phyloP scores from a whole-genome alignment of 1,284 basidiomycete species.

The Ceratobasidium sp. region DNA sequence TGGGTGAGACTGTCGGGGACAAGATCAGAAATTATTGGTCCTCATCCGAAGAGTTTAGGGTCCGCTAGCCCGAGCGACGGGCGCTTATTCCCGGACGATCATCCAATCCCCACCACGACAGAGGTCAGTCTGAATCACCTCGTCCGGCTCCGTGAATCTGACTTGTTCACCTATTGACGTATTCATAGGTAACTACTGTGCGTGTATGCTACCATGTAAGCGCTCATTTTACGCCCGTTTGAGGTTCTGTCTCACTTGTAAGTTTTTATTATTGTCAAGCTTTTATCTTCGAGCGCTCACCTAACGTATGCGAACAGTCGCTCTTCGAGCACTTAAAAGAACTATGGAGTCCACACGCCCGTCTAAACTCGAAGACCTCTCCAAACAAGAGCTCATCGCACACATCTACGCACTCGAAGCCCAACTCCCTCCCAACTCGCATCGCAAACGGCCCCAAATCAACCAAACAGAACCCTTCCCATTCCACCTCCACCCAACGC shows the following conservation, averaged over 20 bases:
- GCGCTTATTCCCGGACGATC: constrained; percentile 4
- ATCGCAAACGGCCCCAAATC: constrained; percentile 21
- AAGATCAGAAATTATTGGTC: constrained; percentile 24
- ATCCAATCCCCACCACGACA: constrained; percentile 22
- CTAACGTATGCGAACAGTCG: constrained; percentile 33
- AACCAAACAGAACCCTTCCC: constrained; percentile 59
- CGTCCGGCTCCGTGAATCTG: background rate
- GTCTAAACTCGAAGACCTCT: constrained; percentile 41
- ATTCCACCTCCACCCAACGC: constrained; percentile 76
- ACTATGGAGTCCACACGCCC: constrained; percentile 16
- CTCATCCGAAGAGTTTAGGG: constrained; percentile 4
- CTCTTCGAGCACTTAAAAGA: constrained; percentile 21
- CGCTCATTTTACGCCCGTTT: background rate
- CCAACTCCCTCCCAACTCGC: constrained; percentile 46
- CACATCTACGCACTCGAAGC: constrained; percentile 69
- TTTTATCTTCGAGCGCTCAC: background rate
- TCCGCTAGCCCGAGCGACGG: constrained; percentile 5
- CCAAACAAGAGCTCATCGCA: constrained; percentile 73
- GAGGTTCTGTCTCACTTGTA: background rate
- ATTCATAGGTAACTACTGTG: background rate
- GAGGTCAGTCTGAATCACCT: constrained; percentile 17
- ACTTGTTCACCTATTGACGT: background rate
- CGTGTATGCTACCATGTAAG: background rate
- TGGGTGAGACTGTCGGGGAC: background rate
- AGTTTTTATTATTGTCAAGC: constrained; percentile 2